These are phyloP conservation scores for Chlorophyllum brunneum DNA, from an alignment of 768 basidiomycete genomes.

Conservation along the genomic window DNA sequence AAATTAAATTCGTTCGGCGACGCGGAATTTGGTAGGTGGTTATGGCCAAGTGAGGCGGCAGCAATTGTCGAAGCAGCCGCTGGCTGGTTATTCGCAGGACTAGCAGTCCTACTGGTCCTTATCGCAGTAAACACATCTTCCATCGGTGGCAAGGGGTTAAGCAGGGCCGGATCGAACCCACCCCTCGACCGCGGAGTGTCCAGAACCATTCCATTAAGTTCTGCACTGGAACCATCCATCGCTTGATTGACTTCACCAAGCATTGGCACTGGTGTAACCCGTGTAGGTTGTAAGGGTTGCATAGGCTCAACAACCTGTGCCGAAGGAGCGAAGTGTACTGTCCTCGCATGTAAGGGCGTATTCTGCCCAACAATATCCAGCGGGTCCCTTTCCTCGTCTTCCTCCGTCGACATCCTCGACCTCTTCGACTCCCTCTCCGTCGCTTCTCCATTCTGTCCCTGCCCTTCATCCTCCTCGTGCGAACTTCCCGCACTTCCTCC, in stretches of 20 bases:
- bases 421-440: slow-evolving; percentile 55
- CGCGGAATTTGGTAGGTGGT: not conserved
- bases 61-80: not conserved
- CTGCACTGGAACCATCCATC: not conserved
- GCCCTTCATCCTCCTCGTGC: slow-evolving; percentile 53
- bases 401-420: slow-evolving; percentile 40
- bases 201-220: slow-evolving; percentile 27
- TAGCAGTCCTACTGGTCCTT: slow-evolving; percentile 7
- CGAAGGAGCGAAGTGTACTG: slow-evolving; percentile 5
- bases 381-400: slow-evolving; percentile 47
- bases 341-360: slow-evolving; percentile 26
- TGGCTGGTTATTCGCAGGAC: slow-evolving; percentile 6
- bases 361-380: slow-evolving; percentile 38
- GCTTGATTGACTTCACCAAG: slow-evolving; percentile 15
- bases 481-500: slow-evolving; percentile 46
- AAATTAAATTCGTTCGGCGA: not conserved
- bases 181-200: slow-evolving; percentile 31
- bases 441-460: slow-evolving; percentile 26
- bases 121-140: slow-evolving; percentile 1
- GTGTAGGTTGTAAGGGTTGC: slow-evolving; percentile 13
- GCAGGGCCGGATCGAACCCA: slow-evolving; percentile 49
- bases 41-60: not conserved
- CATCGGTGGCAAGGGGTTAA: slow-evolving; percentile 44
- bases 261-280: not conserved
- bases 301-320: slow-evolving; percentile 29